Conservation (phyloP, 306 rosid species). For the Benincasa hispida region DNA sequence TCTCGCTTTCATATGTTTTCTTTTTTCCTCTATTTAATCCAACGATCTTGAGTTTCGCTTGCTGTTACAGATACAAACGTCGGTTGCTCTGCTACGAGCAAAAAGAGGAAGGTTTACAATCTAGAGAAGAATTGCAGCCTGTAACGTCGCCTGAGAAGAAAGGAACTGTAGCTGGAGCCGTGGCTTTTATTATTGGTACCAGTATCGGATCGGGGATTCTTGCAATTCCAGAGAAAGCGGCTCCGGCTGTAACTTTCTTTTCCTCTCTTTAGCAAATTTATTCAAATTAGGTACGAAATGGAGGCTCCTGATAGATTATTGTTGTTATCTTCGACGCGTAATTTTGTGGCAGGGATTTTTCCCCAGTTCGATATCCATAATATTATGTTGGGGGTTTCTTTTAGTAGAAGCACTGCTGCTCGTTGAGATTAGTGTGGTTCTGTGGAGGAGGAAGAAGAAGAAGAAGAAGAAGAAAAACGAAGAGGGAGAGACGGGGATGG, state of each 20-base stretch:
- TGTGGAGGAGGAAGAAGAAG: conserved; percentile 30
- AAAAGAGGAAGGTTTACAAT: conserved; percentile 10
- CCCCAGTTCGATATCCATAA: conserved; percentile 50
- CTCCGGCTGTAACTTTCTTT: conserved; percentile 33
- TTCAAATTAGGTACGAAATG: background rate
- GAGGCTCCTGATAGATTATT: background rate
- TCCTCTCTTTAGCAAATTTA: background rate
- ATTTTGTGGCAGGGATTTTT: conserved; percentile 39
- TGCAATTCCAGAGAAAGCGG: conserved; percentile 66
- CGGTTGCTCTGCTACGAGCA: conserved; percentile 3
- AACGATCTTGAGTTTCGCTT: background rate
- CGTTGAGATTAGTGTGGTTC: conserved; percentile 48
- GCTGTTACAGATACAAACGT: background rate
- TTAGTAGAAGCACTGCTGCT: conserved; percentile 51
- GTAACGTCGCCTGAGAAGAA: conserved; percentile 14
- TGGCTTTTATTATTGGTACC: conserved; percentile 55
- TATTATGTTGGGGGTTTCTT: conserved; percentile 60
- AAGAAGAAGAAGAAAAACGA: conserved; percentile 14
- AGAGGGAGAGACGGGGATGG: conserved; percentile 27
- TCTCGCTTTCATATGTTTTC: background rate
- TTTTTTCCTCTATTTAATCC: background rate
- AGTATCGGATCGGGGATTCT: conserved; percentile 61
- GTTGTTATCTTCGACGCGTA: background rate
- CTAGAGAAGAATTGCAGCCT: background rate
- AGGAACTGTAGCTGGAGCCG: conserved; percentile 52